These are phyloP conservation scores for Iberis amara DNA, from an alignment of 441 rosid species.

Conservation along the genomic window DNA sequence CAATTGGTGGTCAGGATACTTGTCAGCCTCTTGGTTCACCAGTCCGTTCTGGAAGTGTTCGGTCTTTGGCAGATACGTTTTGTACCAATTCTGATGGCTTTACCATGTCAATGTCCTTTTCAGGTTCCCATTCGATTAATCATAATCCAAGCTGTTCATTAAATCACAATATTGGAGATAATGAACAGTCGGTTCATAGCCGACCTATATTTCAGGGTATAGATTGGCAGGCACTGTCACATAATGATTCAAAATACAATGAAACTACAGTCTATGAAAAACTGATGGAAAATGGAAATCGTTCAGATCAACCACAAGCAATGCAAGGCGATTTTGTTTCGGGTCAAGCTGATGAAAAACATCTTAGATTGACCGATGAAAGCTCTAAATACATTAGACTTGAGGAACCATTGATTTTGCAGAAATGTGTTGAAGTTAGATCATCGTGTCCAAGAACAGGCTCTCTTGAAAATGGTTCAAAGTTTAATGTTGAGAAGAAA, in stretches of 20 bases:
- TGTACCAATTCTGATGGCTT: slow-evolving; percentile 78
- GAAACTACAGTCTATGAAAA: slow-evolving; percentile 59
- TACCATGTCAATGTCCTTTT: slow-evolving; percentile 85
- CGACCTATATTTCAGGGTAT: slow-evolving; percentile 84
- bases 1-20: slow-evolving; percentile 61
- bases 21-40: slow-evolving; percentile 63
- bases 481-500: slow-evolving; percentile 59
- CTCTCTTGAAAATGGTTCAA: slow-evolving; percentile 57
- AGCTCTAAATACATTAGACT: slow-evolving; percentile 54
- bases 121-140: slow-evolving; percentile 88
- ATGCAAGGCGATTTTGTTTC: slow-evolving; percentile 43
- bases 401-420: slow-evolving; percentile 69
- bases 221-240: slow-evolving; percentile 72
- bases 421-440: slow-evolving; percentile 55
- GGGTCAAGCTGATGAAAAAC: slow-evolving; percentile 43
- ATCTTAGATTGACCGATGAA: slow-evolving; percentile 40
- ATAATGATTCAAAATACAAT: slow-evolving; percentile 61
- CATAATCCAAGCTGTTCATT: slow-evolving; percentile 97
- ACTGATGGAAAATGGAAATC: slow-evolving; percentile 63
- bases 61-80: slow-evolving; percentile 67
- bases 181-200: slow-evolving; percentile 96
- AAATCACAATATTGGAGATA: slow-evolving; percentile 78
- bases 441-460: slow-evolving; percentile 62
- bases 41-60: slow-evolving; percentile 71
- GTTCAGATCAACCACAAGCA: slow-evolving; percentile 49